Evolutionary conservation across 2,329 filamentous ascomycete genomes (phyloP).

Genomic region (Beauveria asiatica): DNA sequence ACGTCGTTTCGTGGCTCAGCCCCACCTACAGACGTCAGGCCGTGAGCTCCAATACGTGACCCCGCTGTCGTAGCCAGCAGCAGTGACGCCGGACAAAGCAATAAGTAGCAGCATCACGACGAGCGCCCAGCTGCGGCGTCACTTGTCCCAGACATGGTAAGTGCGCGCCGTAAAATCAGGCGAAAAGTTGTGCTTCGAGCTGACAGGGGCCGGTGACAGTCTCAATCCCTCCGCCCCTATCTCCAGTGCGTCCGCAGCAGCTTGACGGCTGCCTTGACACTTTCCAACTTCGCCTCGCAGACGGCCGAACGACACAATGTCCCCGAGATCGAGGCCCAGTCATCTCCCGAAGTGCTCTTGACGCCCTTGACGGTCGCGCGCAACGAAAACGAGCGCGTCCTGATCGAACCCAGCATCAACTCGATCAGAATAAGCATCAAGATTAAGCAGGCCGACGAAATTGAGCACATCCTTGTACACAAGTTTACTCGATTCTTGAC

Average conservation of each 20-base stretch:
- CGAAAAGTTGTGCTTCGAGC: not conserved
- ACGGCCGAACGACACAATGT: slow-evolving; percentile 96
- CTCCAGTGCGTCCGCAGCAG: slow-evolving; percentile 93
- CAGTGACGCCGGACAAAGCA: slow-evolving; percentile 6
- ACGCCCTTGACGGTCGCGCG: slow-evolving; percentile 85
- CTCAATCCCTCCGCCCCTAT: slow-evolving; percentile 93
- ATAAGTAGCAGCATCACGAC: slow-evolving; percentile 2
- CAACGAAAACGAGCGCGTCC: slow-evolving; percentile 93
- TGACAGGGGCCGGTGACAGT: slow-evolving; percentile 40
- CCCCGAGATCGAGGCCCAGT: slow-evolving; percentile 88
- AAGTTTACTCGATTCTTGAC: slow-evolving; percentile 97
- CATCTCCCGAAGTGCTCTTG: slow-evolving; percentile 86
- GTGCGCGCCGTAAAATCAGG: not conserved
- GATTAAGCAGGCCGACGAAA: slow-evolving; percentile 99
- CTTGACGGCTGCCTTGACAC: slow-evolving; percentile 81
- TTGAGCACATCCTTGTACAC: slow-evolving; percentile 94
- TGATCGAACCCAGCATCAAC: slow-evolving; percentile 96
- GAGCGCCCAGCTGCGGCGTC: not conserved
- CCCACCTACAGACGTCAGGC: slow-evolving; percentile 27
- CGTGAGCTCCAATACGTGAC: slow-evolving; percentile 19
- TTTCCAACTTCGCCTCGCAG: slow-evolving; percentile 93
- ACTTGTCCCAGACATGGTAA: slow-evolving; percentile 1
- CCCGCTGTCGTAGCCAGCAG: slow-evolving; percentile 10
- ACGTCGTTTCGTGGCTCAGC: slow-evolving; percentile 14
- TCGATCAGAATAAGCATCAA: slow-evolving; percentile 95